These are phyloP conservation scores for Pichia exigua DNA, from an alignment of 805 yeast species.

Conservation along the genomic window DNA sequence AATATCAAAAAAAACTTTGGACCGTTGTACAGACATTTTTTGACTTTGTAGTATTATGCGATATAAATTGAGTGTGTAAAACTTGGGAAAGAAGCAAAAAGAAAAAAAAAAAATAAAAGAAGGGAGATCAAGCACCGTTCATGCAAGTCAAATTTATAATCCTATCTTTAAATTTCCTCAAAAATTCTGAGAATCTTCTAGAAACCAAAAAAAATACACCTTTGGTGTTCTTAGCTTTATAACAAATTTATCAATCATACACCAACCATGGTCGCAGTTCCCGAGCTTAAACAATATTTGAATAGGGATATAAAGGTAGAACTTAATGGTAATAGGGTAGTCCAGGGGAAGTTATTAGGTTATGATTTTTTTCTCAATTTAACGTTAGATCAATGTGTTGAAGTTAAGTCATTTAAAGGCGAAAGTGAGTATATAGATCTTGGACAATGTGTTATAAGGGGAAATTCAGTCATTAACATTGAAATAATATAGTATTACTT, in stretches of 20 bases:
- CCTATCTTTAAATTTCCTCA: neutral
- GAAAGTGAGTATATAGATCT: constrained; percentile 16
- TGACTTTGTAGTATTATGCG: neutral
- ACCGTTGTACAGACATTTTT: constrained; percentile 15
- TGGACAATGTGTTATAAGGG: constrained; percentile 39
- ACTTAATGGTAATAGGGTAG: constrained; percentile 69
- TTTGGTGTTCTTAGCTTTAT: neutral
- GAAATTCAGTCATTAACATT: constrained; percentile 44
- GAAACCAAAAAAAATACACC: neutral
- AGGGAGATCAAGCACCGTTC: neutral
- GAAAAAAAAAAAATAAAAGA: no score
- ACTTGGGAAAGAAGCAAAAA: no score
- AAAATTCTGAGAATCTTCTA: constrained; percentile 2
- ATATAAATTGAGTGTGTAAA: no score
- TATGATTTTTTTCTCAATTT: constrained; percentile 53
- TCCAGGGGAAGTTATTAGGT: constrained; percentile 79
- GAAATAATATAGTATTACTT: constrained; percentile 43
- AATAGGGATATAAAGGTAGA: constrained; percentile 68
- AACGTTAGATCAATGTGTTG: constrained; percentile 22
- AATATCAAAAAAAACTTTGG: constrained; percentile 72
- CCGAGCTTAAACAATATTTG: constrained; percentile 51
- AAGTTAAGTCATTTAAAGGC: constrained; percentile 3
- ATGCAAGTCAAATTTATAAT: no score
- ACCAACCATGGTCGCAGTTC: constrained; percentile 27
- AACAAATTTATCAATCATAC: neutral